Evolutionary conservation across 208 protist genomes (phyloP).

Genomic region (Leishmania aethiopica): DNA sequence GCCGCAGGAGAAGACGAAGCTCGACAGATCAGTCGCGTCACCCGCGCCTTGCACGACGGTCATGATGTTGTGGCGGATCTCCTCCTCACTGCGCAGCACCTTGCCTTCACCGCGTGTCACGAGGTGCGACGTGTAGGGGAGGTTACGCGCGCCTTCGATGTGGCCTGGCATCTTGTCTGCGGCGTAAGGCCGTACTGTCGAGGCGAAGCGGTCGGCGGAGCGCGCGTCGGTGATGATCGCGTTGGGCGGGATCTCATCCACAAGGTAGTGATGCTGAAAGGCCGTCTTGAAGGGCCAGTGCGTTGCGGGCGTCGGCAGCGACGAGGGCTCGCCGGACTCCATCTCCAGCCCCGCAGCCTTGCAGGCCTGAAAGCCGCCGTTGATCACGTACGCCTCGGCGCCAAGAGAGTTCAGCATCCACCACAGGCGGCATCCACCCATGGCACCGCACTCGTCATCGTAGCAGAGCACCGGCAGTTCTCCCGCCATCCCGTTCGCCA

Average conservation of each 20-base stretch:
- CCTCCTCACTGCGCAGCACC: slow-evolving; percentile 44
- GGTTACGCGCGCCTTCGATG: slow-evolving; percentile 68
- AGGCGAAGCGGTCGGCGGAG: slow-evolving; percentile 42
- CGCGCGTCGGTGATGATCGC: slow-evolving; percentile 74
- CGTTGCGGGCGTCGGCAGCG: slow-evolving; percentile 14
- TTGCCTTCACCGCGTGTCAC: slow-evolving; percentile 17
- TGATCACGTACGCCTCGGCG: slow-evolving; percentile 83
- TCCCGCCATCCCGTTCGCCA: slow-evolving; percentile 39
- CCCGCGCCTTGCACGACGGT: slow-evolving; percentile 30
- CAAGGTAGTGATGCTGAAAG: slow-evolving; percentile 37
- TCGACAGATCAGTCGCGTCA: slow-evolving; percentile 37
- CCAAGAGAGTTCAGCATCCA: slow-evolving; percentile 87
- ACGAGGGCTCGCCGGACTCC: slow-evolving; percentile 30
- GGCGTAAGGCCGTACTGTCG: slow-evolving; percentile 67
- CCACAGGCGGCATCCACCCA: slow-evolving; percentile 82
- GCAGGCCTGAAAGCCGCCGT: slow-evolving; percentile 73
- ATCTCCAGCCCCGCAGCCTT: slow-evolving; percentile 38
- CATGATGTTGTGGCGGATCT: slow-evolving; percentile 53
- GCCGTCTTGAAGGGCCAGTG: slow-evolving; percentile 50
- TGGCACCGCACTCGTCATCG: slow-evolving; percentile 78
- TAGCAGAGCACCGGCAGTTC: slow-evolving; percentile 77
- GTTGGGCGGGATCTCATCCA: slow-evolving; percentile 55
- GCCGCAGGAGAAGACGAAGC: slow-evolving; percentile 81
- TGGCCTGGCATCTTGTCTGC: slow-evolving; percentile 70
- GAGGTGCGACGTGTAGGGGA: slow-evolving; percentile 50